Conservation (phyloP, 805 yeast species). For the Spathaspora hagerdaliae region DNA sequence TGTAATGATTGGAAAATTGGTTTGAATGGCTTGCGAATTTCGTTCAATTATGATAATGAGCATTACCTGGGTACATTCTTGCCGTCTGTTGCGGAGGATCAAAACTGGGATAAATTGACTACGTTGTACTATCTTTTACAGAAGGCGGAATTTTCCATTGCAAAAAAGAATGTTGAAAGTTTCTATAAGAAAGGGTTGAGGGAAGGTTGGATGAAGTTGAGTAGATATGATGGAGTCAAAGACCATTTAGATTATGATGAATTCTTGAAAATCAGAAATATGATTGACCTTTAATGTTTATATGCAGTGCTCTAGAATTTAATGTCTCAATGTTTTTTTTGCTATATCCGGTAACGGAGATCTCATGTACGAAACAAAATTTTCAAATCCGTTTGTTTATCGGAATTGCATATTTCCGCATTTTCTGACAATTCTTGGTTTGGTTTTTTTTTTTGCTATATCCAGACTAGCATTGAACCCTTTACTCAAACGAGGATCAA, state of each 20-base stretch:
- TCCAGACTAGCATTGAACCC: too few species aligned
- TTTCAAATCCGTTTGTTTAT: too few species aligned
- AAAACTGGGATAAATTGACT: constrained; percentile 70
- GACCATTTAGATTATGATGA: constrained; percentile 21
- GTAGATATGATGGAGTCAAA: constrained; percentile 36
- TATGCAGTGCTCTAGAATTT: too few species aligned
- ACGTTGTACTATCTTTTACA: constrained; percentile 67
- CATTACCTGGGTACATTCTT: constrained; percentile 72
- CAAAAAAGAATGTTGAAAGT: constrained; percentile 12
- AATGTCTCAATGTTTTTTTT: too few species aligned
- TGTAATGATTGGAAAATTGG: constrained; percentile 80
- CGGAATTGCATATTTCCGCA: too few species aligned
- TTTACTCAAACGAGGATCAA: too few species aligned
- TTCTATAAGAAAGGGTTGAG: constrained; percentile 26
- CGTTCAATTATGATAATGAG: constrained; percentile 39
- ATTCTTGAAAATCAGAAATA: constrained; percentile 13
- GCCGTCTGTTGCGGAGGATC: constrained; percentile 88
- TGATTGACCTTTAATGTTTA: not conserved
- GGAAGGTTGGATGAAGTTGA: constrained; percentile 31
- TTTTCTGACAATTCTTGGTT: too few species aligned
- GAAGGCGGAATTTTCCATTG: constrained; percentile 56
- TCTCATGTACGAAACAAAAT: not conserved
- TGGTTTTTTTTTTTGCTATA: too few species aligned
- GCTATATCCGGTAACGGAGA: too few species aligned
- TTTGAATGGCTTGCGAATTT: constrained; percentile 69